Percentiles rank a stretch among this genome's conserved stretches.
Evolutionary conservation across 345 rosid genomes (phyloP).

Genomic region (Leavenworthia alabamica): DNA sequence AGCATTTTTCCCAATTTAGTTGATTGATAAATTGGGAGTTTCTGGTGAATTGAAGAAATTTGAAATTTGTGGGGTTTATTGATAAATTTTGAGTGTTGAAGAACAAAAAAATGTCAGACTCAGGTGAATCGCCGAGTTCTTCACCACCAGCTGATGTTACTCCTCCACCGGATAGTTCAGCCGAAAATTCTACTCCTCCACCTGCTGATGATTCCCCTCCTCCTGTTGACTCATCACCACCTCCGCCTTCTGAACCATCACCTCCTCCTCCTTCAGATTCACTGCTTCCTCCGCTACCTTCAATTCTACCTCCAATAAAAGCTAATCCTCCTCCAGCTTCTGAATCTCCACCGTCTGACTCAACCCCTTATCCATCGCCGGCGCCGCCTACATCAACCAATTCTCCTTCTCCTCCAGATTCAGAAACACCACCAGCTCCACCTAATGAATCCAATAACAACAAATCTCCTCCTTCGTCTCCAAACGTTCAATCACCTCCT

Average conservation of each 20-base stretch:
- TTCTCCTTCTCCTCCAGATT: slow-evolving; percentile 29
- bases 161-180: slow-evolving; percentile 13
- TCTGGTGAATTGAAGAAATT: too few relatives aligned
- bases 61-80: not conserved
- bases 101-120: slow-evolving; percentile 31
- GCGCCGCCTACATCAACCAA: slow-evolving; percentile 28
- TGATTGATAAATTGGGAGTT: too few relatives aligned
- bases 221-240: slow-evolving; percentile 25
- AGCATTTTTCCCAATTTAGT: too few relatives aligned
- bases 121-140: slow-evolving; percentile 37
- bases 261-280: slow-evolving; percentile 32
- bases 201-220: slow-evolving; percentile 20
- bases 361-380: slow-evolving; percentile 17
- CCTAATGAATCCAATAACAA: not conserved
- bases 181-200: slow-evolving; percentile 5
- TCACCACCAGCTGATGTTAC: slow-evolving; percentile 18
- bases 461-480: slow-evolving; percentile 16
- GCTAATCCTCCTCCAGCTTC: slow-evolving; percentile 2
- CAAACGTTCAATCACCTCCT: slow-evolving; percentile 9
- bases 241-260: slow-evolving; percentile 11
- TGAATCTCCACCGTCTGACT: slow-evolving; percentile 16
- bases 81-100: not conserved
- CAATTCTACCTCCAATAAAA: slow-evolving; percentile 10
- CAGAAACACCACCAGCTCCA: slow-evolving; percentile 30
- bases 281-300: slow-evolving; percentile 12